Conservation (phyloP, 768 basidiomycete species). For the Podaxis sp. region DNA sequence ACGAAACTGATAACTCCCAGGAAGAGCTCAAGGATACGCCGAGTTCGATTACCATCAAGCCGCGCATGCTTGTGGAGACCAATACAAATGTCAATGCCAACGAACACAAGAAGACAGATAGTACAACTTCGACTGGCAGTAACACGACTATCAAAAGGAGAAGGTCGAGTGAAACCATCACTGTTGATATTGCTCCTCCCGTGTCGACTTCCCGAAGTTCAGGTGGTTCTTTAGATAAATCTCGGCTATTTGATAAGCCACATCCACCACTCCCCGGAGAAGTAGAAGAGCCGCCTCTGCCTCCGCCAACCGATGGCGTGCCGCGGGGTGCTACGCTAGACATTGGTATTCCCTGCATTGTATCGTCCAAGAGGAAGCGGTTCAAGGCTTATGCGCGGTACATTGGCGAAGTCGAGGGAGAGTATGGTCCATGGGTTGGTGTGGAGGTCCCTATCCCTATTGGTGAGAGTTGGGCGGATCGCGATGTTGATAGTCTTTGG, state of each 20-base stretch:
- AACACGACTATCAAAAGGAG: conserved; percentile 39
- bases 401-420: conserved; percentile 84
- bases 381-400: conserved; percentile 88
- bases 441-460: conserved; percentile 76
- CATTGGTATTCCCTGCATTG: conserved; percentile 89
- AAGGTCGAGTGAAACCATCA: conserved; percentile 49
- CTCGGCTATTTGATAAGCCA: conserved; percentile 11
- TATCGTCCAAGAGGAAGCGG: conserved; percentile 76
- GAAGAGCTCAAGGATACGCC: conserved; percentile 26
- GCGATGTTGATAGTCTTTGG: conserved; percentile 37
- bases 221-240: conserved; percentile 2
- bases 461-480: conserved; percentile 46
- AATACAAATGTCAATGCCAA: conserved; percentile 9
- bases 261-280: conserved; percentile 19
- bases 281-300: conserved; percentile 12
- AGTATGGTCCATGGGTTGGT: conserved; percentile 85
- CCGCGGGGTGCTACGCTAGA: conserved; percentile 74
- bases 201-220: conserved; percentile 11
- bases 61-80: neutral
- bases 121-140: conserved; percentile 43
- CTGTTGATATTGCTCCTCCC: conserved; percentile 26
- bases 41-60: conserved; percentile 21
- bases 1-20: conserved; percentile 24
- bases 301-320: conserved; percentile 10
- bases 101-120: conserved; percentile 47